phyloP scores from a whole-genome alignment of 2,329 filamentous ascomycete species.

The Arthroderma sp. region DNA sequence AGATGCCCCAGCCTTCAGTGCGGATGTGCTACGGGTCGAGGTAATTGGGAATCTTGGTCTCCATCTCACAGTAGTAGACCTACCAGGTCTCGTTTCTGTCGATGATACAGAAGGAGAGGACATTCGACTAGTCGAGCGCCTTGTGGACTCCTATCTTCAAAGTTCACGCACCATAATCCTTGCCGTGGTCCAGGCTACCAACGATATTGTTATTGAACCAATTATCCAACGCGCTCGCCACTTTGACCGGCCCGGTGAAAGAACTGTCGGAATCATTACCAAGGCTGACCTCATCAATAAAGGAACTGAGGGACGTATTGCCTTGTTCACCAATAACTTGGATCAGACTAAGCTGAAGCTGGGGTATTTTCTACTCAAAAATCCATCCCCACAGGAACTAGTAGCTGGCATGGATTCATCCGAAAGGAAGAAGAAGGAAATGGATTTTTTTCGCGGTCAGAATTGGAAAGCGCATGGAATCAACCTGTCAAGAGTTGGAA shows the following conservation, averaged over 20 bases:
- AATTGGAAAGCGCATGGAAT: slow-evolving; percentile 19
- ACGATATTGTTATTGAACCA: slow-evolving; percentile 35
- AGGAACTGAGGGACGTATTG: slow-evolving; percentile 3
- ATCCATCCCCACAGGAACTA: slow-evolving; percentile 2
- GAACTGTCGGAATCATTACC: slow-evolving; percentile 40
- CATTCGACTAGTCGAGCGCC: slow-evolving; percentile 24
- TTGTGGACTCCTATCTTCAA: slow-evolving; percentile 29
- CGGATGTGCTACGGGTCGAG: slow-evolving; percentile 30
- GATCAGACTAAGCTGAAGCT: slow-evolving; percentile 6
- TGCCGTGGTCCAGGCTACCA: slow-evolving; percentile 30
- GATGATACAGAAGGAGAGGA: slow-evolving; percentile 26
- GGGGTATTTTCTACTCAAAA: slow-evolving; percentile 6
- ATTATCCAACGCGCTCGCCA: slow-evolving; percentile 31
- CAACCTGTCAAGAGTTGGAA: slow-evolving; percentile 26
- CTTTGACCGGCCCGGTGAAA: slow-evolving; percentile 22
- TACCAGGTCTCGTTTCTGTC: slow-evolving; percentile 33
- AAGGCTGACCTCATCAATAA: slow-evolving; percentile 43
- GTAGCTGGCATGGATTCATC: not conserved
- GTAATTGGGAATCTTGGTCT: slow-evolving; percentile 28
- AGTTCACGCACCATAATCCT: slow-evolving; percentile 30
- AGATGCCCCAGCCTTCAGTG: slow-evolving; percentile 3
- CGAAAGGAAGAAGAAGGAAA: not conserved
- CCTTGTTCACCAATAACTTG: slow-evolving; percentile 1
- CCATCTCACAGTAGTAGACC: slow-evolving; percentile 32
- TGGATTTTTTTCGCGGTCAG: not conserved